Percentiles rank a stretch among this genome's conserved stretches.
These are phyloP conservation scores for Henckelia pumila DNA, from an alignment of 257 asterid species.

Conservation along the genomic window DNA sequence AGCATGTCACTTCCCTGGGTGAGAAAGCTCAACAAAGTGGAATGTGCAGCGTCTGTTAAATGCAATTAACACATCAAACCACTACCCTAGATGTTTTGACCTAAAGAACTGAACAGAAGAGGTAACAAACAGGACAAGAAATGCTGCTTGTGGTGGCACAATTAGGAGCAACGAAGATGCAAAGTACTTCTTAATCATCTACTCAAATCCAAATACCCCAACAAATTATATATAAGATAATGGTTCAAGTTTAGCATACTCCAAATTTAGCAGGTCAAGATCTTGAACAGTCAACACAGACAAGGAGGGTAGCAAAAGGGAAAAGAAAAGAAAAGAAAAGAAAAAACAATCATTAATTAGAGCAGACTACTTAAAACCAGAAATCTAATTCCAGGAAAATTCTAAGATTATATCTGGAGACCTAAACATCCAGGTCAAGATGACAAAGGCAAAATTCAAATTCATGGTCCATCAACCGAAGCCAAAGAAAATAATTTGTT, in stretches of 20 bases:
- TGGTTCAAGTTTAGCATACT: not conserved
- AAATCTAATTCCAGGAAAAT: constrained; percentile 1
- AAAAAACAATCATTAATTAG: not conserved
- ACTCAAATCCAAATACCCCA: not conserved
- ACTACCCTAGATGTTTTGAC: not conserved
- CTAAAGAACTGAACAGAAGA: not conserved
- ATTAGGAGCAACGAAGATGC: not conserved
- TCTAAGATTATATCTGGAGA: not conserved
- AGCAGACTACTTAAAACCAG: constrained; percentile 7
- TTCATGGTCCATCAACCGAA: not conserved
- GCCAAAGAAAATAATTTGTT: no score
- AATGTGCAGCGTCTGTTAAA: not conserved
- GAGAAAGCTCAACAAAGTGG: not conserved
- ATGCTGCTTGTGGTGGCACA: not conserved
- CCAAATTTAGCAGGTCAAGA: not conserved
- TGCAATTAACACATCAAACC: not conserved
- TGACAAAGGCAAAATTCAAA: not conserved
- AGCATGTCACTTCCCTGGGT: not conserved
- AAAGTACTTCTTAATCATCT: not conserved
- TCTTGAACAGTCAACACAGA: not conserved
- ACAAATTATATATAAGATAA: not conserved
- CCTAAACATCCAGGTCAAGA: not conserved
- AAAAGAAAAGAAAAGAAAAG: not conserved
- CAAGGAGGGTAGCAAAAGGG: no score
- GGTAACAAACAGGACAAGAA: not conserved